phyloP scores from a whole-genome alignment of 202 grass and related monocot genomes.

The Schoenoplectus triqueter region DNA sequence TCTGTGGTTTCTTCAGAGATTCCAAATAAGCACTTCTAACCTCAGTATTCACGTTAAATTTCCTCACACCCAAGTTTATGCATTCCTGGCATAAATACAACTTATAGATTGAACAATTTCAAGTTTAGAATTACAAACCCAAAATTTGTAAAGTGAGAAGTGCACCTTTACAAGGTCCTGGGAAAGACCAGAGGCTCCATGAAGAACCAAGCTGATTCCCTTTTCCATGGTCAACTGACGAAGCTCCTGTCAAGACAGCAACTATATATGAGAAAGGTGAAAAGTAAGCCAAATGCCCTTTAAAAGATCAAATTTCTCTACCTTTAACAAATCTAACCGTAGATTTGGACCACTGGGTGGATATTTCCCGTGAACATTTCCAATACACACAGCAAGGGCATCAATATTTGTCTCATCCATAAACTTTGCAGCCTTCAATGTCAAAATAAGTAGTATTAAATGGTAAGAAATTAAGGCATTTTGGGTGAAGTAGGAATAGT shows the following conservation, averaged over 20 bases:
- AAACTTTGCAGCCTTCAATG: slow-evolving; percentile 71
- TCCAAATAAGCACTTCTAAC: slow-evolving; percentile 84
- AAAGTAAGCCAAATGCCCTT: background rate
- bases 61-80: slow-evolving; percentile 84
- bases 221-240: slow-evolving; percentile 63
- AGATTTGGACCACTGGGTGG: slow-evolving; percentile 71
- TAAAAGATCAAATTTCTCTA: slow-evolving; percentile 35
- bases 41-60: slow-evolving; percentile 98
- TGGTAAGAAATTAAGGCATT: background rate
- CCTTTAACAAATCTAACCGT: slow-evolving; percentile 83
- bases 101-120: background rate
- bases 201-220: slow-evolving; percentile 87
- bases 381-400: slow-evolving; percentile 93
- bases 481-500: background rate
- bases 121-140: background rate
- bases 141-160: background rate
- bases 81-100: slow-evolving; percentile 60
- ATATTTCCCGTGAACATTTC: slow-evolving; percentile 95
- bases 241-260: slow-evolving; percentile 59
- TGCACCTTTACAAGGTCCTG: slow-evolving; percentile 68
- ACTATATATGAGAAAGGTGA: slow-evolving; percentile 36
- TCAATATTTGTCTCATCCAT: slow-evolving; percentile 81
- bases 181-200: slow-evolving; percentile 89
- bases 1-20: slow-evolving; percentile 69
- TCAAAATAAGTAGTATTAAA: slow-evolving; percentile 33